Percentiles rank a stretch among this genome's conserved stretches.
Conservation (phyloP, 208 protist species). For the Leishmania gerbilli region DNA sequence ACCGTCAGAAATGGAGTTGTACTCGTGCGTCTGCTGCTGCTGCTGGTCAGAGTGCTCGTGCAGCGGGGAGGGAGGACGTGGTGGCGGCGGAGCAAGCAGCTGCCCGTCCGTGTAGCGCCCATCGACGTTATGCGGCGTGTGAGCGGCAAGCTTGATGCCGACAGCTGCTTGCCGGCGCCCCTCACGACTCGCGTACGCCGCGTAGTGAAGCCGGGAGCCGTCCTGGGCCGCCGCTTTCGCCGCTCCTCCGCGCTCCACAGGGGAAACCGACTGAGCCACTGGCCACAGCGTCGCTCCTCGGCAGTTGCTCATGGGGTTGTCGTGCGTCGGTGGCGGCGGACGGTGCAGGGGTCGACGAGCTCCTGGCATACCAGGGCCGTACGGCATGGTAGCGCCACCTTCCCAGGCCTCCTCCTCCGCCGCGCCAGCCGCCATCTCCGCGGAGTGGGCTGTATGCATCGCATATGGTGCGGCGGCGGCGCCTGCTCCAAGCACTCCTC, state of each 20-base stretch:
- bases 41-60: neutral
- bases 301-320: neutral
- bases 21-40: neutral
- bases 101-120: neutral
- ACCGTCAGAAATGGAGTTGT: slow-evolving; percentile 32
- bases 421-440: neutral
- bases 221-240: neutral
- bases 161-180: neutral
- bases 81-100: neutral
- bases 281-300: neutral
- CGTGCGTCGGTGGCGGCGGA: neutral
- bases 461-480: neutral
- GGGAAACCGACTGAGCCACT: neutral
- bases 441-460: neutral
- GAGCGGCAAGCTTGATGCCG: neutral
- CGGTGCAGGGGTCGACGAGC: neutral
- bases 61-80: neutral
- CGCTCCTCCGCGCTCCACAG: neutral
- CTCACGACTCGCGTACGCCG: neutral
- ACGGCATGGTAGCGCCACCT: neutral
- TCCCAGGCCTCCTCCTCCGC: neutral
- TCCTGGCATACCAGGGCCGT: neutral
- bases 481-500: neutral
- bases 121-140: neutral
- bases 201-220: neutral